Base-by-base conservation (phyloP, 768 basidiomycete species). In the Steccherinum ochraceum region DNA sequence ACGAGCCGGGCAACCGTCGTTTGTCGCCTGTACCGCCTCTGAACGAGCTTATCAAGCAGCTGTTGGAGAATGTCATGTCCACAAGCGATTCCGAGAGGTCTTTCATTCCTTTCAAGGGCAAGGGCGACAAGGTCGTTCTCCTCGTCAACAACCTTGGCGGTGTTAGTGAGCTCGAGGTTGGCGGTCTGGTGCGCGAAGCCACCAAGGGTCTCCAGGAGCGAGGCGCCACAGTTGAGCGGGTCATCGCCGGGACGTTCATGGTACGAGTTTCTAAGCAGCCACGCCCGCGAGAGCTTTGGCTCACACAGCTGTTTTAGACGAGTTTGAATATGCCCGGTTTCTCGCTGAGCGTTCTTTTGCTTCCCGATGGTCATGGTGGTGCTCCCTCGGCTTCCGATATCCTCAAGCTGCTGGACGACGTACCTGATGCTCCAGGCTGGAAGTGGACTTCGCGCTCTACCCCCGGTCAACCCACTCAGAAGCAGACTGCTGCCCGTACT, bases 261-360 rank as follows among this genome's bases (percentile, higher is more conserved):
- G 90, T 85, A 49, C 11, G 42, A 12, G 20, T 20, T 24, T 10
- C 43, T 11, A 25, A 10, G 5, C 42, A 21, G 12, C 30, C 18
- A 26, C 45, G 21, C 45, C 4, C 43, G 2, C 21, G 45, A 12
- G 3, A 19, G n/a, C n/a, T n/a, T n/a, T n/a, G n/a, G 11, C 19
- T 3, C n/a, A 40, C 12, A 26, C 13, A 11, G 35, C 18, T 3
- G 18, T 4, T 43, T 45, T 65, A 86, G 91, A 93, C 90, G 20
- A 89, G 86, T 51, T 76, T 95, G 56, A 93, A 92, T 67, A 93
- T 93, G 89, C 89, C 91, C 24, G 93, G 93, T 2, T 89, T 94
- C 65, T 93, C 90, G 13, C 71, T 95, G 53, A 88, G 90, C 1
- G 74, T 93, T 16, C 73, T 93, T 13, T 77, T 90, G 7, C 79